Evolutionary conservation across 176 grass and related monocot species (phyloP).

Genomic region (Aegilops speltoides): DNA sequence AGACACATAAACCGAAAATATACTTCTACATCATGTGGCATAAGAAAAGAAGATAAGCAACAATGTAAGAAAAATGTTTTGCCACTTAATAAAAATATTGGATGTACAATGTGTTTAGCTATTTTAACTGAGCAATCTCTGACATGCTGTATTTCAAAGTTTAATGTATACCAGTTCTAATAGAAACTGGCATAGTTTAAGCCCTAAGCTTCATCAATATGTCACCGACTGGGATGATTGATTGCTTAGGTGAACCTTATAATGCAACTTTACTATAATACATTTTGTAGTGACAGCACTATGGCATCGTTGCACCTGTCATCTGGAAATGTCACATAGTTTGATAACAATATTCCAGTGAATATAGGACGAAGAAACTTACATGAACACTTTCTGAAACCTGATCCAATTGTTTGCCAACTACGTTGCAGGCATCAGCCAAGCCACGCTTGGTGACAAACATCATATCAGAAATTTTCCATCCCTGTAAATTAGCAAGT

Average conservation of each 20-base stretch:
- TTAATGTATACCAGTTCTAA: neutral
- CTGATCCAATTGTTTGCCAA: slow-evolving; percentile 81
- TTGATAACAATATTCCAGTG: neutral
- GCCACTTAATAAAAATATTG: neutral
- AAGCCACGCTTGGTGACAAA: slow-evolving; percentile 86
- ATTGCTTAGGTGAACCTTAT: neutral
- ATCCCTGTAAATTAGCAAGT: slow-evolving; percentile 54
- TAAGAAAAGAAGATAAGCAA: neutral
- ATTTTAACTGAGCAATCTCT: neutral
- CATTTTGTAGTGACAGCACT: neutral
- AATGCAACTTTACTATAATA: slow-evolving; percentile 1
- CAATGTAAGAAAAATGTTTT: neutral
- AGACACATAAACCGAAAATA: neutral
- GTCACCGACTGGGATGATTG: neutral
- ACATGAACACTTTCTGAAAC: slow-evolving; percentile 83
- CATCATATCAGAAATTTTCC: slow-evolving; percentile 96
- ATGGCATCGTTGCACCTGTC: neutral
- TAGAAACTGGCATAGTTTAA: neutral
- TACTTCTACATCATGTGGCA: neutral
- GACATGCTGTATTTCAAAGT: neutral
- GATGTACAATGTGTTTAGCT: neutral
- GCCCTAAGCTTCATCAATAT: neutral
- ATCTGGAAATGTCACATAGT: neutral
- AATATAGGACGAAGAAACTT: slow-evolving; percentile 40
- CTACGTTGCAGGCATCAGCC: slow-evolving; percentile 67